Evolutionary conservation across 2,329 filamentous ascomycete genomes (phyloP).

Genomic region (Colletotrichum sojae): DNA sequence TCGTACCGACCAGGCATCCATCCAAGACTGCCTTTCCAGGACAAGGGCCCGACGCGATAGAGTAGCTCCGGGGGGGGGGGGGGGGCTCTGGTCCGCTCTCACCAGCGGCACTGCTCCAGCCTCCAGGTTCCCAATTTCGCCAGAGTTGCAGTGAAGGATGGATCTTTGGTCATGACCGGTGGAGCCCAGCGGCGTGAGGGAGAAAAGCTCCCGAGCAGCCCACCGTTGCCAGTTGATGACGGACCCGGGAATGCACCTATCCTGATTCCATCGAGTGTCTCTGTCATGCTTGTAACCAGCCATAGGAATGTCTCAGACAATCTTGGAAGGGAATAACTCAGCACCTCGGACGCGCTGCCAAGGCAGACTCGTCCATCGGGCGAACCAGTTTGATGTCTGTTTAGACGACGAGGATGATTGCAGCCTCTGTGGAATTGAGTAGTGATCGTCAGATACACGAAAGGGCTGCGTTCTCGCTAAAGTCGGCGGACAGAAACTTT

Average conservation of each 20-base stretch:
- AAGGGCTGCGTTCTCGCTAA: neutral
- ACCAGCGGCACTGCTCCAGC: constrained; percentile 5
- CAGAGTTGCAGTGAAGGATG: constrained; percentile 8
- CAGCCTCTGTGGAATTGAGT: neutral
- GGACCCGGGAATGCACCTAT: constrained; percentile 7
- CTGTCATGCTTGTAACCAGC: neutral
- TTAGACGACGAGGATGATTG: neutral
- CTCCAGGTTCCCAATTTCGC: neutral
- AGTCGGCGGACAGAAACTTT: no score
- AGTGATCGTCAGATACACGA: constrained; percentile 6
- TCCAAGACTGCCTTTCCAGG: constrained; percentile 20
- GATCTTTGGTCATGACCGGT: constrained; percentile 1
- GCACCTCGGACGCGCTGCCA: neutral
- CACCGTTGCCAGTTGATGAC: neutral
- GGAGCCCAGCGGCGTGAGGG: neutral
- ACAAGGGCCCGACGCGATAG: constrained; percentile 17
- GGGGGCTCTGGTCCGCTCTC: constrained; percentile 11
- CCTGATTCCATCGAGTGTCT: constrained; percentile 8
- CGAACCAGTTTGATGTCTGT: neutral
- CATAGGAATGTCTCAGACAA: constrained; percentile 11
- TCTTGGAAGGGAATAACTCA: neutral
- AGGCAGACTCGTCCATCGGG: constrained; percentile 8
- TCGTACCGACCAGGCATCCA: constrained; percentile 6
- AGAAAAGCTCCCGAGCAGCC: neutral
- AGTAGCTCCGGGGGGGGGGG: constrained; percentile 2